A percentile compares a stretch with the other conserved stretches of the same genome.
phyloP scores from a whole-genome alignment of 345 rosid genomes.

The Euclidium syriacum region DNA sequence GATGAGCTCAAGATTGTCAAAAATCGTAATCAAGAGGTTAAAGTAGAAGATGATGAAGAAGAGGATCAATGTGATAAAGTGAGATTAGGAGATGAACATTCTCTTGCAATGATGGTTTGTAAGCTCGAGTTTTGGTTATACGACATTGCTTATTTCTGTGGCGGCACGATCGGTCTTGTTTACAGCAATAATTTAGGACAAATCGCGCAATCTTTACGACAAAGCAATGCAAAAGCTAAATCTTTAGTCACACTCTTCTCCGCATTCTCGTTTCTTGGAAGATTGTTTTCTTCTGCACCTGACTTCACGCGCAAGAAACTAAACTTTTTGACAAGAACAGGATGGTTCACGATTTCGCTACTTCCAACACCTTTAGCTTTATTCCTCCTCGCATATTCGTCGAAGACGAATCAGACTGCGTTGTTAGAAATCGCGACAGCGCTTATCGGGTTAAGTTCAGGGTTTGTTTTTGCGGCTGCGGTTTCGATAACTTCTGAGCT shows the following conservation, averaged over 20 bases:
- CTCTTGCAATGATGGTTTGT: conserved; percentile 39
- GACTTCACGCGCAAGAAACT: conserved; percentile 62
- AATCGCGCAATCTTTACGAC: conserved; percentile 65
- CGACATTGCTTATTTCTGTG: conserved; percentile 62
- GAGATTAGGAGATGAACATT: conserved; percentile 69
- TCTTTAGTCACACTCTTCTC: conserved; percentile 67
- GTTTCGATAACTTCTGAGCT: conserved; percentile 85
- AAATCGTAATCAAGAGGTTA: conserved; percentile 27
- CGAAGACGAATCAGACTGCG: conserved; percentile 28
- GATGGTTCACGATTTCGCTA: conserved; percentile 64
- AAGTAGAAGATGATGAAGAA: conserved; percentile 23
- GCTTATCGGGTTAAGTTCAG: conserved; percentile 73
- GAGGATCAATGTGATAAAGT: conserved; percentile 36
- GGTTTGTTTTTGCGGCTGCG: conserved; percentile 68
- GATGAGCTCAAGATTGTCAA: conserved; percentile 72
- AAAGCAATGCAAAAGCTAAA: conserved; percentile 27
- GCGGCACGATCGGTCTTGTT: conserved; percentile 73
- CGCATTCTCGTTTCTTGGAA: conserved; percentile 75
- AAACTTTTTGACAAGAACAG: conserved; percentile 55
- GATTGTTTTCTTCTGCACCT: conserved; percentile 73
- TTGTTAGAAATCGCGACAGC: conserved; percentile 40
- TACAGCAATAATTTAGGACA: conserved; percentile 90
- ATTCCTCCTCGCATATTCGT: conserved; percentile 43
- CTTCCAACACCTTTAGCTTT: conserved; percentile 72
- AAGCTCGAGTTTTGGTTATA: conserved; percentile 81